Conservation (phyloP, 192 early-diverging fungal species). For the Haplosporangium gracile region DNA sequence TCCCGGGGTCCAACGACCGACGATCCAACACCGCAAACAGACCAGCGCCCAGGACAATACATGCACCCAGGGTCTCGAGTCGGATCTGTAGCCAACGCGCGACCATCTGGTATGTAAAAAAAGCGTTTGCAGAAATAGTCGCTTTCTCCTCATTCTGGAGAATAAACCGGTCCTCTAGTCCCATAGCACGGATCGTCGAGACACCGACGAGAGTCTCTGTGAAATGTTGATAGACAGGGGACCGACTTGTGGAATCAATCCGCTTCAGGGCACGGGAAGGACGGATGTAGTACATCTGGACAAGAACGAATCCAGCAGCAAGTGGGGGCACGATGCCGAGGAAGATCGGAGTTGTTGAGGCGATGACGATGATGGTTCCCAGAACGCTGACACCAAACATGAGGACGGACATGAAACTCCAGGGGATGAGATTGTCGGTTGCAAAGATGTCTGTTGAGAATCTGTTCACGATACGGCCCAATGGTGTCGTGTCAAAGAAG, state of each 20-base stretch:
- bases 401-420: constrained; percentile 57
- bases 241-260: constrained; percentile 80
- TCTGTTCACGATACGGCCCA: constrained; percentile 87
- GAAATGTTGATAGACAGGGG: constrained; percentile 82
- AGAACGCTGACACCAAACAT: constrained; percentile 41
- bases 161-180: constrained; percentile 41
- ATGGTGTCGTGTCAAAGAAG: constrained; percentile 25
- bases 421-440: constrained; percentile 76
- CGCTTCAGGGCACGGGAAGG: constrained; percentile 84
- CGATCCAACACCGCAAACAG: constrained; percentile 66
- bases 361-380: constrained; percentile 56
- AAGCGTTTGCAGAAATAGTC: constrained; percentile 19
- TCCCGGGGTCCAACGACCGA: constrained; percentile 72
- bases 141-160: constrained; percentile 19
- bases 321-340: constrained; percentile 63
- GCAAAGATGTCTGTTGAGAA: constrained; percentile 91
- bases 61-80: constrained; percentile 75
- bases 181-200: constrained; percentile 79
- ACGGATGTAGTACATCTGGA: constrained; percentile 73
- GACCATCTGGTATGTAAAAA: constrained; percentile 58
- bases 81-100: constrained; percentile 80
- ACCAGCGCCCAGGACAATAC: constrained; percentile 72
- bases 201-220: constrained; percentile 73
- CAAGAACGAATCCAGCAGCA: constrained; percentile 47
- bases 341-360: constrained; percentile 57